Conservation (phyloP, 495 filamentous ascomycete genomes). For the Trichoderma orchidacearum region DNA sequence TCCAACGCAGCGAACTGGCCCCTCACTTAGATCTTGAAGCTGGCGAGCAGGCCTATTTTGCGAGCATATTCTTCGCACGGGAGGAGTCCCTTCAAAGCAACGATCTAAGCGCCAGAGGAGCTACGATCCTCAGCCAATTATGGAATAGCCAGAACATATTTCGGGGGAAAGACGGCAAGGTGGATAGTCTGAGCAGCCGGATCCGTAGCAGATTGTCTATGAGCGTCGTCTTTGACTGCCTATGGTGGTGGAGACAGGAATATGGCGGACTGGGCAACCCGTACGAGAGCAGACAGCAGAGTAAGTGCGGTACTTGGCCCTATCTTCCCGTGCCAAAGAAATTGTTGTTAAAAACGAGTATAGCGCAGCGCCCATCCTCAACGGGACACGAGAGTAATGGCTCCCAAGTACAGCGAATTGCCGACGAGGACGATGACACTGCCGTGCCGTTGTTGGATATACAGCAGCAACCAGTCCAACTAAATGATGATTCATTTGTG, state of each 20-base stretch:
- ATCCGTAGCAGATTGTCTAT: constrained; percentile 29
- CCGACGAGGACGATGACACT: background rate
- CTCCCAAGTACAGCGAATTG: background rate
- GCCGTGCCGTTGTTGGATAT: background rate
- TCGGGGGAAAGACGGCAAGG: constrained; percentile 24
- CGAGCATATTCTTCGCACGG: constrained; percentile 23
- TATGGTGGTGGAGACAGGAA: constrained; percentile 39
- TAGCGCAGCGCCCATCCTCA: background rate
- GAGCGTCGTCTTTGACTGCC: constrained; percentile 28
- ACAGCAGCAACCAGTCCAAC: background rate
- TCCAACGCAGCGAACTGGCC: constrained; percentile 21
- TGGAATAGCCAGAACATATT: constrained; percentile 35
- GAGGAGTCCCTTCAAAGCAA: constrained; percentile 24
- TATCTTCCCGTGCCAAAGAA: too few species aligned
- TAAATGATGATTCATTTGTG: background rate
- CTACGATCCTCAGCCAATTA: constrained; percentile 21
- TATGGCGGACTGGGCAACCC: constrained; percentile 18
- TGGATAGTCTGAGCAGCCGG: constrained; percentile 19
- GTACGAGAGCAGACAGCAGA: constrained; percentile 6
- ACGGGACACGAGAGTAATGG: too few species aligned
- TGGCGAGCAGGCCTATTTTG: constrained; percentile 20
- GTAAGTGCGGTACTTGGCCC: background rate
- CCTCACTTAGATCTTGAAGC: constrained; percentile 18
- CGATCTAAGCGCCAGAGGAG: constrained; percentile 22
- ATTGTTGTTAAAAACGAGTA: too few species aligned